Conservation (phyloP, 2,329 filamentous ascomycete species). For the Epichloe gansuensis region DNA sequence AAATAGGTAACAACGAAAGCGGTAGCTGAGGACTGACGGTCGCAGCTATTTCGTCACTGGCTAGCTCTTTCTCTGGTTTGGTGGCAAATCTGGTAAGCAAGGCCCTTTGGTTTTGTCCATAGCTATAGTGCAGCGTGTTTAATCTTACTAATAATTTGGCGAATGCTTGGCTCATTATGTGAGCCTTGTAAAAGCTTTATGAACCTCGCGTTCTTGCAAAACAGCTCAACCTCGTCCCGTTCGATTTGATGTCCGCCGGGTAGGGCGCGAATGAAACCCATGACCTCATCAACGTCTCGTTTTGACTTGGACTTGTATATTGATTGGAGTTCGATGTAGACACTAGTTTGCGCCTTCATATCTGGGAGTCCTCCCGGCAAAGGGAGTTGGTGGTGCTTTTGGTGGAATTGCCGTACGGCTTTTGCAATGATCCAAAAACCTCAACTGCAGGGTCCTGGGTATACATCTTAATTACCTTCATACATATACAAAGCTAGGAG, state of each 20-base stretch:
- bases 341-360: conserved; percentile 89
- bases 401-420: conserved; percentile 67
- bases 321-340: conserved; percentile 84
- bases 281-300: conserved; percentile 63
- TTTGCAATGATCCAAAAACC: conserved; percentile 83
- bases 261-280: conserved; percentile 45
- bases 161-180: conserved; percentile 31
- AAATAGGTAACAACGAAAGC: conserved; percentile 54
- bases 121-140: background rate
- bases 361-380: conserved; percentile 82
- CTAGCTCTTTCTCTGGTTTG: conserved; percentile 38
- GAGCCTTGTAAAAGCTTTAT: conserved; percentile 68
- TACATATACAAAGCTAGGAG: background rate
- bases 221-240: conserved; percentile 68
- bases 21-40: conserved; percentile 33
- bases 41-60: conserved; percentile 40
- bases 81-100: background rate
- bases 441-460: conserved; percentile 14
- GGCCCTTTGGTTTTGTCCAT: background rate
- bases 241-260: conserved; percentile 43
- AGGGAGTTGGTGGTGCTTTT: conserved; percentile 61
- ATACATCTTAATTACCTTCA: background rate
- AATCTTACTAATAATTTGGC: conserved; percentile 42
- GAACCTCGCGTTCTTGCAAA: conserved; percentile 91
- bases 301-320: conserved; percentile 86